Percentiles rank a stretch among this genome's conserved stretches.
These are phyloP conservation scores for Trichoderma arundinaceum DNA, from an alignment of 2,329 filamentous ascomycete genomes.

Conservation along the genomic window DNA sequence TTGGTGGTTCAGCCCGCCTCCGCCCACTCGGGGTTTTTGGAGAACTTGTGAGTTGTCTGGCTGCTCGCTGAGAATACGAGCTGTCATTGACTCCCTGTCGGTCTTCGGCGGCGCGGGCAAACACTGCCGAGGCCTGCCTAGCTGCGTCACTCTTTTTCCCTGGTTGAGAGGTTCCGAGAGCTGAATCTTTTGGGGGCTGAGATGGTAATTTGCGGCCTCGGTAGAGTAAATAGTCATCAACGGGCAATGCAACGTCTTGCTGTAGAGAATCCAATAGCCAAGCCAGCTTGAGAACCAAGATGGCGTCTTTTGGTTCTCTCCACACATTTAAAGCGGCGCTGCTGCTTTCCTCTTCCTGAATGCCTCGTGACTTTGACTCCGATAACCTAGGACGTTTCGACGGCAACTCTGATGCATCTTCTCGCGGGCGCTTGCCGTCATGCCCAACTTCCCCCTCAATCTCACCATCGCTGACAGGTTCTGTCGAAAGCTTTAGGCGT, in stretches of 20 bases:
- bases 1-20: slow-evolving; percentile 37
- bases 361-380: background rate
- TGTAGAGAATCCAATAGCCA: slow-evolving; percentile 64
- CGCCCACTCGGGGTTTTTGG: background rate
- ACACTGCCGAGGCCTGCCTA: slow-evolving; percentile 30
- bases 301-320: slow-evolving; percentile 33
- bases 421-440: background rate
- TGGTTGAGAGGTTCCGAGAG: background rate
- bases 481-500: slow-evolving; percentile 64
- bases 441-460: slow-evolving; percentile 18
- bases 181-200: background rate
- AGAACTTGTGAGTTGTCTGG: slow-evolving; percentile 12
- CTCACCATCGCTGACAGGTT: slow-evolving; percentile 42
- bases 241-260: slow-evolving; percentile 51
- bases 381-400: slow-evolving; percentile 35
- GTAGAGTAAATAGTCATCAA: slow-evolving; percentile 60
- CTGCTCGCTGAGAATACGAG: slow-evolving; percentile 16
- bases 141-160: background rate
- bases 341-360: background rate
- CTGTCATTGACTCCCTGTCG: background rate
- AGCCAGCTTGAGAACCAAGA: slow-evolving; percentile 62
- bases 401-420: background rate
- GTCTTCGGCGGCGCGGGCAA: slow-evolving; percentile 37
- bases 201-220: slow-evolving; percentile 49
- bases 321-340: background rate